Percentiles rank a stretch among this genome's conserved stretches.
phyloP scores from a whole-genome alignment of 306 rosid genomes.

The Quercus ilex region DNA sequence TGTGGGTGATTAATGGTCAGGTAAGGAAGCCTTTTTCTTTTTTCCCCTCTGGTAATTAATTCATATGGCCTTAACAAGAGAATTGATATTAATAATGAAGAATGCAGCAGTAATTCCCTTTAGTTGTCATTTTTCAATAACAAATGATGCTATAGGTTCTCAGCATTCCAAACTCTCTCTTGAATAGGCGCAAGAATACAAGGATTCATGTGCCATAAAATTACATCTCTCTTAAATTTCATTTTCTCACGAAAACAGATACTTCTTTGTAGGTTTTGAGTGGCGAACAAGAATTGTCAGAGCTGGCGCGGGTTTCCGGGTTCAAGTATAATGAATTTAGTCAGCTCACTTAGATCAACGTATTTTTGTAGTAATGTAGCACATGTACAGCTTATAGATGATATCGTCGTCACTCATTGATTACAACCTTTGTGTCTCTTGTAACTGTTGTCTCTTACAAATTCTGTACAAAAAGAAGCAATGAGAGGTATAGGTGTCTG shows the following conservation, averaged over 20 bases:
- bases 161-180: background rate
- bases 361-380: background rate
- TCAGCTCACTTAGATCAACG: slow-evolving; percentile 29
- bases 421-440: background rate
- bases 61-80: background rate
- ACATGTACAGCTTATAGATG: slow-evolving; percentile 32
- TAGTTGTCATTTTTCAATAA: background rate
- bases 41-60: background rate
- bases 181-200: too few relatives aligned
- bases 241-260: slow-evolving; percentile 15
- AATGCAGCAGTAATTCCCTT: background rate
- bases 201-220: too few relatives aligned
- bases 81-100: background rate
- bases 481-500: background rate
- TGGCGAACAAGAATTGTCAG: slow-evolving; percentile 61
- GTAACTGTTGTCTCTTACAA: background rate
- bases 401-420: slow-evolving; percentile 7
- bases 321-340: slow-evolving; percentile 30
- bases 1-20: slow-evolving; percentile 82
- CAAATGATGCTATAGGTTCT: background rate
- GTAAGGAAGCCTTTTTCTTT: slow-evolving; percentile 37
- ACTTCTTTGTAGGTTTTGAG: slow-evolving; percentile 54
- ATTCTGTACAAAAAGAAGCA: background rate
- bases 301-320: slow-evolving; percentile 65
- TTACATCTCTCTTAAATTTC: background rate